These are phyloP conservation scores for Ustulina deusta DNA, from an alignment of 2,329 filamentous ascomycete genomes.

Conservation along the genomic window DNA sequence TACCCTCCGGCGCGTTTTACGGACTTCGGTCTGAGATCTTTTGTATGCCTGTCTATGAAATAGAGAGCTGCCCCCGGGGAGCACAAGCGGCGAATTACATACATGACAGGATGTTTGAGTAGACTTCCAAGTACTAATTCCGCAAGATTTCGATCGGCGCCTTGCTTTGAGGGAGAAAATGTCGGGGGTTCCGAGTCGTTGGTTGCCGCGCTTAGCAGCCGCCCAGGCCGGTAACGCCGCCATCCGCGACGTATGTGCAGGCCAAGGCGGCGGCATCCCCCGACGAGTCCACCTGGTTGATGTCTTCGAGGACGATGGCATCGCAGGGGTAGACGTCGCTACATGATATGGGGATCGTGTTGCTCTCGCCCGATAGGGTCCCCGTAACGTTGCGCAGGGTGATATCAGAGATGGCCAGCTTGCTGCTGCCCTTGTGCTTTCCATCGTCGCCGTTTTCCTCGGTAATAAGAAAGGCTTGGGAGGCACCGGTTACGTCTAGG, in stretches of 20 bases:
- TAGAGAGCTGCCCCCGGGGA: no score
- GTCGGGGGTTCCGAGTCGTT: conserved; percentile 1
- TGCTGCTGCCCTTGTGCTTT: conserved; percentile 59
- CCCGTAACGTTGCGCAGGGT: conserved; percentile 65
- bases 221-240: conserved; percentile 17
- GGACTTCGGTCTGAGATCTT: no score
- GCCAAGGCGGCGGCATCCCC: conserved; percentile 1
- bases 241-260: conserved; percentile 11
- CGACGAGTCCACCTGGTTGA: conserved; percentile 11
- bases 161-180: no score
- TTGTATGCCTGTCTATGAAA: no score
- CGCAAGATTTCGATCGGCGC: no score
- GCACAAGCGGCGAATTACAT: no score
- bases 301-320: conserved; percentile 16
- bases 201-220: conserved; percentile 5
- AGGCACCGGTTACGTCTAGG: conserved; percentile 61
- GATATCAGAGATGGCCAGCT: conserved; percentile 63
- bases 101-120: no score
- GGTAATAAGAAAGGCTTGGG: conserved; percentile 57
- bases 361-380: conserved; percentile 53
- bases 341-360: conserved; percentile 60
- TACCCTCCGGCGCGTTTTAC: no score
- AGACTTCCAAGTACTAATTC: no score
- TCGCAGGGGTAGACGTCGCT: conserved; percentile 62
- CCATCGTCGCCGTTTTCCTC: conserved; percentile 64